These are phyloP conservation scores for Cyclotella sp. DNA, from an alignment of 108 stramenopile species.

Conservation along the genomic window DNA sequence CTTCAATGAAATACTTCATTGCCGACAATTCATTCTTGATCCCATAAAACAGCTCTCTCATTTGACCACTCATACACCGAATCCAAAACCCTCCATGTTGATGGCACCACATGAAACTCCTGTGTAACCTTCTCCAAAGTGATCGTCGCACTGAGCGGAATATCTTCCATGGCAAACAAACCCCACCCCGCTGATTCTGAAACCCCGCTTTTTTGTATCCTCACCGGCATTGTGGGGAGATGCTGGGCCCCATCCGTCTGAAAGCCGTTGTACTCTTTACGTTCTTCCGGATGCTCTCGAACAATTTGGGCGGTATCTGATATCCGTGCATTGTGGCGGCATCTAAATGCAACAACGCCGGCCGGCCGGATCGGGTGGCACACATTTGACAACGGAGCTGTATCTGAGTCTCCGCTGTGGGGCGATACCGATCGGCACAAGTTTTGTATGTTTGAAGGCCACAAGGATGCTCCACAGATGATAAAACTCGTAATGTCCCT, in stretches of 20 bases:
- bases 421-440: conserved; percentile 55
- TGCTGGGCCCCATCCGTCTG: background rate
- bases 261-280: conserved; percentile 21
- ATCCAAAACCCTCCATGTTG: conserved; percentile 24
- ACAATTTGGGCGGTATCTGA: conserved; percentile 45
- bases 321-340: conserved; percentile 47
- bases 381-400: conserved; percentile 30
- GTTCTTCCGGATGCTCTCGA: conserved; percentile 41
- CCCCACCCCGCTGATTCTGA: conserved; percentile 41
- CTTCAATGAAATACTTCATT: conserved; percentile 25
- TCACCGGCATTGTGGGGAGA: conserved; percentile 13
- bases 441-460: conserved; percentile 61
- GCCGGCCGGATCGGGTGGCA: conserved; percentile 31
- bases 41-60: background rate
- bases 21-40: conserved; percentile 16
- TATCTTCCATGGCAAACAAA: conserved; percentile 30
- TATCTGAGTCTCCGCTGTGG: conserved; percentile 46
- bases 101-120: conserved; percentile 18
- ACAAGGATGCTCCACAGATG: conserved; percentile 66
- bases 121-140: conserved; percentile 3
- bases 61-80: conserved; percentile 13
- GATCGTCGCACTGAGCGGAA: conserved; percentile 17
- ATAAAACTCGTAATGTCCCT: conserved; percentile 62
- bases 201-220: conserved; percentile 32
- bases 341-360: conserved; percentile 44